Evolutionary conservation across 2,329 filamentous ascomycete species (phyloP), one percentile per base, ranked within the genome.

Genomic region (Fusarium cicatricum): DNA sequence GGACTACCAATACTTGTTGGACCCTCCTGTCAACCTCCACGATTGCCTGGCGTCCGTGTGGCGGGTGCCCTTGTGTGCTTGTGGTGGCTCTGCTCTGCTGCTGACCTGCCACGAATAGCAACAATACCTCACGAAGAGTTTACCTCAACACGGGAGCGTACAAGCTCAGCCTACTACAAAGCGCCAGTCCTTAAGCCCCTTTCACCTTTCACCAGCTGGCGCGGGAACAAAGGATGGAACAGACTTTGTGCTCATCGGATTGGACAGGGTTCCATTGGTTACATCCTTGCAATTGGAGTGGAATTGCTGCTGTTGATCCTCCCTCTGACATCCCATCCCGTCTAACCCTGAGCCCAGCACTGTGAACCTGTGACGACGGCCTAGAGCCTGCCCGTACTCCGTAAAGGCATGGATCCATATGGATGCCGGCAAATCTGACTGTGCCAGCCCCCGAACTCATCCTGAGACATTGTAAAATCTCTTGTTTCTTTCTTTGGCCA

Each of bases 71-170:
- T 10, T 6, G 34, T 19, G 16, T 11, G 5, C 17, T 11, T 29
- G 44, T 39, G 16, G 40, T 55, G 55, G 45, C 56, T 44, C 29
- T 33, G 47, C 44, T 40, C 38, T 32, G 34, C 15, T 32, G 36
- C 45, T 49, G 45, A 41, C 23, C 32, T 26, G 47, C 60, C 51
- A 62, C 60, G 60, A 57, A 62, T 64, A 60, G 60, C 33, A 62
- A 57, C 60, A 60, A 45, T n/a, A n/a, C n/a, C n/a, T n/a, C 31
- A 38, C 37, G 31, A 45, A 15, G 16, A 23, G 36, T 44, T 47
- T 58, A 62, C 28, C 37, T 41, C 15, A 33, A 32, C n/a, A n/a
- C n/a, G n/a, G n/a, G 44, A 40, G 48, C 21, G 21, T 3, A 26
- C 23, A 47, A 36, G 37, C 58, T 36, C 54, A 62, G 37, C 40